Evolutionary conservation across 495 filamentous ascomycete genomes (phyloP).

Genomic region (Neurospora sublineolata): DNA sequence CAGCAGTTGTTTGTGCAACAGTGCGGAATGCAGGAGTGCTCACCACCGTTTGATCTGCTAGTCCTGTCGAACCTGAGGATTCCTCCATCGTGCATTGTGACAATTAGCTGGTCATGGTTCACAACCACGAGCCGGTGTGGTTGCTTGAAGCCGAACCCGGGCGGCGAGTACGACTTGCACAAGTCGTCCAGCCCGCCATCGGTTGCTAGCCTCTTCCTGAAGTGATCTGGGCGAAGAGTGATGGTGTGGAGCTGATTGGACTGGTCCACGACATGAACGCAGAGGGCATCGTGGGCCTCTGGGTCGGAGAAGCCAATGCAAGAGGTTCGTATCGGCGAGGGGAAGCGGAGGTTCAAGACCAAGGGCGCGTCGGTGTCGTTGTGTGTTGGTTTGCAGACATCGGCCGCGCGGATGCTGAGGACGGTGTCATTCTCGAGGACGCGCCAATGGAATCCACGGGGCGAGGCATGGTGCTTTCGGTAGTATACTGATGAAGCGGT

Average conservation of each 20-base stretch:
- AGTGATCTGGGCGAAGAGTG: conserved; percentile 68
- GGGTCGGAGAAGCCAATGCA: conserved; percentile 75
- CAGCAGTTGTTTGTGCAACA: background rate
- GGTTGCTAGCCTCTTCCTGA: conserved; percentile 51
- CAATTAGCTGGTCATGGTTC: conserved; percentile 57
- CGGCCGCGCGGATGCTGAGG: conserved; percentile 71
- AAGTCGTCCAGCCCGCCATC: conserved; percentile 61
- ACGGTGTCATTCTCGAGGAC: conserved; percentile 69
- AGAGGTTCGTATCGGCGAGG: conserved; percentile 53
- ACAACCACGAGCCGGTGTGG: conserved; percentile 74
- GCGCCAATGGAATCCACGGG: conserved; percentile 81
- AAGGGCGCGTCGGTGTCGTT: conserved; percentile 55
- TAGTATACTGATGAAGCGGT: conserved; percentile 77
- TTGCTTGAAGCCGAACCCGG: conserved; percentile 61
- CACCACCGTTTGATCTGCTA: conserved; percentile 51
- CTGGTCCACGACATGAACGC: conserved; percentile 69
- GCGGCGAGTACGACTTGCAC: conserved; percentile 62
- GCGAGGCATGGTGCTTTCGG: conserved; percentile 58
- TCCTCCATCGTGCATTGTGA: conserved; percentile 73
- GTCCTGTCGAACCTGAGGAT: conserved; percentile 61
- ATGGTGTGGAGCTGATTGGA: conserved; percentile 70
- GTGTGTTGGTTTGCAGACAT: conserved; percentile 56
- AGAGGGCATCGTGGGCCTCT: conserved; percentile 64
- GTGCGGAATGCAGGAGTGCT: conserved; percentile 10
- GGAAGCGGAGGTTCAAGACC: conserved; percentile 67